A percentile compares a stretch with the other conserved stretches of the same genome.
These are phyloP conservation scores for Imleria badia DNA, from an alignment of 768 basidiomycete species.

Conservation along the genomic window DNA sequence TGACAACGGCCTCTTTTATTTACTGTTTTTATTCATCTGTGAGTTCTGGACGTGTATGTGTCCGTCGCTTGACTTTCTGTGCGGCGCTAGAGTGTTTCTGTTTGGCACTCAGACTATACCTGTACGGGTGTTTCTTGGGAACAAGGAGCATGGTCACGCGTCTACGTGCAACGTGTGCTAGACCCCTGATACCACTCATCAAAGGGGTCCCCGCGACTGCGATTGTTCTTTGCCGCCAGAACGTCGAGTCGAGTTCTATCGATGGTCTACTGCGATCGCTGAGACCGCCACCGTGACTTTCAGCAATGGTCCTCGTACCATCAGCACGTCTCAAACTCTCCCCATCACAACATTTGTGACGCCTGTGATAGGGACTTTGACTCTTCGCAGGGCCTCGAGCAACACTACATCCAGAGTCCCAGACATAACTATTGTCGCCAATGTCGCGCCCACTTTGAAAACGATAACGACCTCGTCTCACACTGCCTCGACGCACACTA, in stretches of 20 bases:
- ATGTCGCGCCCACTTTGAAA: conserved; percentile 46
- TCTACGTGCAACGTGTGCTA: conserved; percentile 23
- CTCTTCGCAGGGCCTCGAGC: conserved; percentile 35
- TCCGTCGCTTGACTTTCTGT: not conserved
- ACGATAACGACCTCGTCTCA: conserved; percentile 31
- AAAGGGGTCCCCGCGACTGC: not conserved
- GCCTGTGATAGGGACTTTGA: conserved; percentile 49
- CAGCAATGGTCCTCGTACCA: conserved; percentile 22
- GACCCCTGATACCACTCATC: conserved; percentile 23
- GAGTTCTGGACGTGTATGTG: conserved; percentile 70
- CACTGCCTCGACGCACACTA: conserved; percentile 45
- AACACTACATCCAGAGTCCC: conserved; percentile 54
- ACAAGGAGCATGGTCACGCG: conserved; percentile 8
- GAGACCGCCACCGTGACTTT: conserved; percentile 43
- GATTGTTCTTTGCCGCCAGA: not conserved
- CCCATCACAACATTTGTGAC: conserved; percentile 44
- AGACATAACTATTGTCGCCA: conserved; percentile 51
- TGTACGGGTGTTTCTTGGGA: no score
- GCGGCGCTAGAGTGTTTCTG: no score
- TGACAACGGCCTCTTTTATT: conserved; percentile 97
- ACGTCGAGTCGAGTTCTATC: no score
- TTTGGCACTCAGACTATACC: no score
- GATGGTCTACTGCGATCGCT: conserved; percentile 39
- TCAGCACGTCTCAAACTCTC: conserved; percentile 38
- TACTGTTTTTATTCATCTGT: conserved; percentile 91